Conservation (phyloP, 129 eudicot species). For the Heracleum sosnowskyi region DNA sequence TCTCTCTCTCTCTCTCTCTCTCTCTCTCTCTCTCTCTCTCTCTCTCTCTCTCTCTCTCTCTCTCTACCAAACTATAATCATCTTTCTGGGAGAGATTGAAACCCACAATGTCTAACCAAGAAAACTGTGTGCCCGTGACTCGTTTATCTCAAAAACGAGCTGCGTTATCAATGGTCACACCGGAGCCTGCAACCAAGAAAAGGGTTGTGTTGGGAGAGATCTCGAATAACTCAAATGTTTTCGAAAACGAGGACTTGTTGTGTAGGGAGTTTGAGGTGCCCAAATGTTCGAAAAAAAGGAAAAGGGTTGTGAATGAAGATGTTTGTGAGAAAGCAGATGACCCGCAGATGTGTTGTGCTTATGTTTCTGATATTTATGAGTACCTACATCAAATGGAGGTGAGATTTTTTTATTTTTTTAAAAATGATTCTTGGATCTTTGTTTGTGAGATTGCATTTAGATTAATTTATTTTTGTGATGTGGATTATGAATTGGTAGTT, state of each 20-base stretch:
- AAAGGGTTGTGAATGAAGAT: constrained; percentile 8
- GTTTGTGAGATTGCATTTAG: background rate
- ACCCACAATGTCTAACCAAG: constrained; percentile 48
- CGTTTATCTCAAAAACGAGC: constrained; percentile 62
- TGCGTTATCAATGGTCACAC: constrained; percentile 27
- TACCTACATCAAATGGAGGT: constrained; percentile 83
- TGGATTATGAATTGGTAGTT: background rate
- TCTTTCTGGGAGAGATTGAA: background rate
- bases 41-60: background rate
- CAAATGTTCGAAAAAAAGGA: constrained; percentile 21
- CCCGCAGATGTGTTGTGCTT: constrained; percentile 71
- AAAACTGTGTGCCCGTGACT: constrained; percentile 50
- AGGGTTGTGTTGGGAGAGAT: constrained; percentile 73
- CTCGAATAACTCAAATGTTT: constrained; percentile 16
- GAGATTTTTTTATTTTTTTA: background rate
- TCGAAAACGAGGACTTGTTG: background rate
- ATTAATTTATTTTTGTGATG: background rate
- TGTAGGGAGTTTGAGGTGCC: constrained; percentile 13
- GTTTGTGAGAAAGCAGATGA: constrained; percentile 22
- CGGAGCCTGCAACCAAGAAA: constrained; percentile 39
- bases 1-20: background rate
- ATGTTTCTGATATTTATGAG: constrained; percentile 51
- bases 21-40: background rate
- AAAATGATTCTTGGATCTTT: background rate
- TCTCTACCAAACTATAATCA: background rate